Base-by-base conservation (phyloP, 805 yeast species). In the Blastobotrys attinorum region DNA sequence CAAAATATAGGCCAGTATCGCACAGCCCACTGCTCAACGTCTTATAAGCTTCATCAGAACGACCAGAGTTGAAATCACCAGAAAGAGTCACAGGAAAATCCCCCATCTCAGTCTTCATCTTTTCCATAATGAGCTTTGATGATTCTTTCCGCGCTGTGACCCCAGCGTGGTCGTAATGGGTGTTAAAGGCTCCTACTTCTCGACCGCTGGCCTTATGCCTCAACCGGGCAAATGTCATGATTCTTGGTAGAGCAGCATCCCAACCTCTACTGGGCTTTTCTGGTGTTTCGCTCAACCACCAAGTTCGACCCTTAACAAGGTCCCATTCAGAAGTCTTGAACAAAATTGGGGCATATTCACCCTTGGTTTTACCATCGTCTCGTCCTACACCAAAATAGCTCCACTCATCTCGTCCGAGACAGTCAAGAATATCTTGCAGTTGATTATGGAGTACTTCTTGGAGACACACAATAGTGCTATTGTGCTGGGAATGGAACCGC, bases 41-140 rank as follows among this genome's bases (percentile, higher is more conserved):
- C 46, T 67, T 65, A 57, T 76, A 63, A 0, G 67, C 65, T 7
- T 58, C 64, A 15, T 70, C 73, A n/a, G 58, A 49, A 1, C 72
- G 69, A 42, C 66, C 62, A 31, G 79, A 69, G 53, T 79, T 79
- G 61, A 79, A 73, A 54, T 77, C 82, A 2, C 83, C 83, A 13
- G 68, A 60, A n/a, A 77, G 60, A 40, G 75, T 61, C 2, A 70
- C 66, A 2, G 71, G 67, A 17, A 61, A 63, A 20, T 60, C 58
- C 7, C 60, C 62, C 11, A 53, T 55, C 16, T 60, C 58, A 8
- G 61, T 62, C 7, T 53, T 55, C 23, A 55, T 50, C 31, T 46
- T 45, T 13, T 42, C 20, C 11, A 66, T 62, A 36, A 72, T 67
- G 46, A 74, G 47, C 35, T 70, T 66, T 4, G 74, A 72, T 4